A percentile compares a stretch with the other conserved stretches of the same genome.
Conservation (phyloP, 441 rosid genomes). For the Erodium texanum region DNA sequence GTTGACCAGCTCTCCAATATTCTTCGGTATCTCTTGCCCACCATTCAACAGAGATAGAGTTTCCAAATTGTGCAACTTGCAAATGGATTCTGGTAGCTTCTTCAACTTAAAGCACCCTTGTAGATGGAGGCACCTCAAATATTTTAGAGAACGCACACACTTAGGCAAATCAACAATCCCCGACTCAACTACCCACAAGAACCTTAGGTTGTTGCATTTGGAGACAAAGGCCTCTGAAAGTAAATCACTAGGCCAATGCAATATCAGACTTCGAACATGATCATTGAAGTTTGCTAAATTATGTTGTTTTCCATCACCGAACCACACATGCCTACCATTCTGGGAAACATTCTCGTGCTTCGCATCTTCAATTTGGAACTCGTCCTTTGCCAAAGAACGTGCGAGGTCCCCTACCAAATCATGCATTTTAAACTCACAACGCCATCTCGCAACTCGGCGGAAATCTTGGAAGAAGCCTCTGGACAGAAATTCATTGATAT, state of each 20-base stretch:
- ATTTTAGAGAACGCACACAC: neutral
- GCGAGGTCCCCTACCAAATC: neutral
- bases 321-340: neutral
- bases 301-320: neutral
- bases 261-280: neutral
- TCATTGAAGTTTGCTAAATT: neutral
- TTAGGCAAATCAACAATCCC: neutral
- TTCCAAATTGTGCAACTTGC: neutral
- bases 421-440: neutral
- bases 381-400: neutral
- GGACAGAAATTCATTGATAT: neutral
- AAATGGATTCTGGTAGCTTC: neutral
- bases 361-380: neutral
- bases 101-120: neutral
- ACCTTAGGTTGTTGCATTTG: neutral
- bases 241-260: neutral
- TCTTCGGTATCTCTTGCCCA: neutral
- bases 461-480: neutral
- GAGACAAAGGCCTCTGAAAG: neutral
- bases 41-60: neutral
- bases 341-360: neutral
- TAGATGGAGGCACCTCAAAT: neutral
- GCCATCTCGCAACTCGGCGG: neutral
- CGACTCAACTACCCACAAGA: neutral
- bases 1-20: neutral